Conservation (phyloP, 1,139 yeast genomes). For the Hyphopichia buzzinii region DNA sequence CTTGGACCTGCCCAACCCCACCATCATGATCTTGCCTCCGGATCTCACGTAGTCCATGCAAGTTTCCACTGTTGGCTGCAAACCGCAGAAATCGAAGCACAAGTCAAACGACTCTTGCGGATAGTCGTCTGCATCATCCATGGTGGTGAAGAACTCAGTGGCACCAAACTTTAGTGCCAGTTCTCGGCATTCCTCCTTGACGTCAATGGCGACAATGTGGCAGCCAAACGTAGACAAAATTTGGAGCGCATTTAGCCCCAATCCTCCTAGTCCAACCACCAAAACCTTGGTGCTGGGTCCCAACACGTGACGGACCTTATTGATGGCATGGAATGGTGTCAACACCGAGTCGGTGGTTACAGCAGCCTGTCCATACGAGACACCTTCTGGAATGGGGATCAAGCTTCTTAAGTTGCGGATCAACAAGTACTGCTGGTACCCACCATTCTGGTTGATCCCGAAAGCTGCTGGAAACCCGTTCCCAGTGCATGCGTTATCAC, state of each 20-base stretch:
- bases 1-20: constrained; percentile 42
- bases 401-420: constrained; percentile 34
- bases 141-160: constrained; percentile 37
- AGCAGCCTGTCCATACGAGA: constrained; percentile 47
- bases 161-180: constrained; percentile 42
- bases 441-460: constrained; percentile 49
- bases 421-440: constrained; percentile 47
- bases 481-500: constrained; percentile 36
- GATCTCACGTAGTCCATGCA: constrained; percentile 33
- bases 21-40: constrained; percentile 41
- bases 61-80: constrained; percentile 33
- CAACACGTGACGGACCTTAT: constrained; percentile 31
- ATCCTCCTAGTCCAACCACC: constrained; percentile 50
- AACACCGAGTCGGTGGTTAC: constrained; percentile 50
- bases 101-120: constrained; percentile 34
- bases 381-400: constrained; percentile 47
- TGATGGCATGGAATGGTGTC: constrained; percentile 52
- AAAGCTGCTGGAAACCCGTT: constrained; percentile 20
- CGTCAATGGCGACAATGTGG: constrained; percentile 39
- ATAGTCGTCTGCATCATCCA: constrained; percentile 23
- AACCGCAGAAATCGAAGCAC: constrained; percentile 47
- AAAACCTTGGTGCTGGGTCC: constrained; percentile 40
- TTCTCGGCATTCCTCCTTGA: constrained; percentile 27
- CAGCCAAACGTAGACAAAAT: constrained; percentile 42
- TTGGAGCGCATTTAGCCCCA: constrained; percentile 51